A percentile compares a stretch with the other conserved stretches of the same genome.
phyloP scores from a whole-genome alignment of 2,329 filamentous ascomycete genomes.

The Chaetomiaceae sp. region DNA sequence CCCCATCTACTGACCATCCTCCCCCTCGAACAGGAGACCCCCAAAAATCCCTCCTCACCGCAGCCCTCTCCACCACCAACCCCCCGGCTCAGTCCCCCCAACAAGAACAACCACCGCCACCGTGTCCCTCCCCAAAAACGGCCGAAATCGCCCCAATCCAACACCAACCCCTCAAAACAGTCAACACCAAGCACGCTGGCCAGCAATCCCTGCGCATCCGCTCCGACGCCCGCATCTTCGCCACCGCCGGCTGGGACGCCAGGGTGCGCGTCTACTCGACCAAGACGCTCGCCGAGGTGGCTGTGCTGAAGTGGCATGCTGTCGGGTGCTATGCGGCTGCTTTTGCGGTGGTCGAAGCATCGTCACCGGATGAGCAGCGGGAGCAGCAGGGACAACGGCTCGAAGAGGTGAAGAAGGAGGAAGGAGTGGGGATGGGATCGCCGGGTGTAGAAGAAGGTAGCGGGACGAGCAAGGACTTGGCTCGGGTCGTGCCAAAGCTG shows the following conservation, averaged over 20 bases:
- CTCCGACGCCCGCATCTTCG: slow-evolving; percentile 76
- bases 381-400: neutral
- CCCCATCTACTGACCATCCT: neutral
- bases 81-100: too few relatives aligned
- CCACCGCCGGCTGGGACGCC: slow-evolving; percentile 90
- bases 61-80: slow-evolving; percentile 25
- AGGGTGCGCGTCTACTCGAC: slow-evolving; percentile 74
- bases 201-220: slow-evolving; percentile 78
- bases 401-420: slow-evolving; percentile 1
- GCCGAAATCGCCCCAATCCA: slow-evolving; percentile 4
- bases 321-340: slow-evolving; percentile 78
- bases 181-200: slow-evolving; percentile 83
- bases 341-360: slow-evolving; percentile 52
- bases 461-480: slow-evolving; percentile 16
- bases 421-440: neutral
- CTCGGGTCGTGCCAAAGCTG: slow-evolving; percentile 28
- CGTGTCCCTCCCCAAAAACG: neutral
- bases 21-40: neutral
- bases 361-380: neutral
- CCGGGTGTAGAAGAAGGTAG: neutral
- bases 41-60: slow-evolving; percentile 29
- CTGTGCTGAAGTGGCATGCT: slow-evolving; percentile 91
- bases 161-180: slow-evolving; percentile 49
- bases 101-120: too few relatives aligned
- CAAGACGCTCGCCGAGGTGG: slow-evolving; percentile 79